These are phyloP conservation scores for Torulaspora pretoriensis DNA, from an alignment of 1,139 yeast species.

Conservation along the genomic window DNA sequence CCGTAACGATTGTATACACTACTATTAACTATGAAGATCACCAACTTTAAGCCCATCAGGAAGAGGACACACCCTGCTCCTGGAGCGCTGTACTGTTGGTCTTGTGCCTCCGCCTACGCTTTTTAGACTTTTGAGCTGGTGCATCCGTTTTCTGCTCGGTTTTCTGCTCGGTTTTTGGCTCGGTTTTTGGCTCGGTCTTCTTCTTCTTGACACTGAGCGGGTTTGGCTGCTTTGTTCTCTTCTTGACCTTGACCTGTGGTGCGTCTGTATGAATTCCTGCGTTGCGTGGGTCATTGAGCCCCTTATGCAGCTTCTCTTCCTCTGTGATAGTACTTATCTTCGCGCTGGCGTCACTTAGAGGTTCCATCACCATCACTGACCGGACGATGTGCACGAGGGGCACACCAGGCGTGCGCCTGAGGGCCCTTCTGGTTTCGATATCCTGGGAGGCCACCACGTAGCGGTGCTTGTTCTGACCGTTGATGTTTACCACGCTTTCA, in stretches of 20 bases:
- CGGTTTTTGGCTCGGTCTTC: constrained; percentile 43
- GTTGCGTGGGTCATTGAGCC: constrained; percentile 53
- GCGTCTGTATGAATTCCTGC: constrained; percentile 30
- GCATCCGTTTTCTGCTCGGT: not conserved
- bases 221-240: constrained; percentile 67
- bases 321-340: constrained; percentile 55
- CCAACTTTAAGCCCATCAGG: not conserved
- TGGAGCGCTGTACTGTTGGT: constrained; percentile 1
- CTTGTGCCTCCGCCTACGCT: constrained; percentile 24
- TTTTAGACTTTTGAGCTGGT: constrained; percentile 19
- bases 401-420: constrained; percentile 80
- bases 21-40: not conserved
- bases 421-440: constrained; percentile 56
- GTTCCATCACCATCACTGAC: constrained; percentile 95
- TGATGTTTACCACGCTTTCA: constrained; percentile 61
- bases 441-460: constrained; percentile 86
- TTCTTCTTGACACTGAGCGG: constrained; percentile 77
- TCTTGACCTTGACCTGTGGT: constrained; percentile 27
- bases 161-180: constrained; percentile 2
- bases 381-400: constrained; percentile 85
- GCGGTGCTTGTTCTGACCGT: constrained; percentile 81
- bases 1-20: not conserved
- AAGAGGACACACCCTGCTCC: not conserved
- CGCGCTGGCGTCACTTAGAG: constrained; percentile 69
- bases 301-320: constrained; percentile 61